Percentiles rank a stretch among this genome's conserved stretches.
These are phyloP conservation scores for Trametes polyzona DNA, from an alignment of 1,284 basidiomycete species.

Conservation along the genomic window DNA sequence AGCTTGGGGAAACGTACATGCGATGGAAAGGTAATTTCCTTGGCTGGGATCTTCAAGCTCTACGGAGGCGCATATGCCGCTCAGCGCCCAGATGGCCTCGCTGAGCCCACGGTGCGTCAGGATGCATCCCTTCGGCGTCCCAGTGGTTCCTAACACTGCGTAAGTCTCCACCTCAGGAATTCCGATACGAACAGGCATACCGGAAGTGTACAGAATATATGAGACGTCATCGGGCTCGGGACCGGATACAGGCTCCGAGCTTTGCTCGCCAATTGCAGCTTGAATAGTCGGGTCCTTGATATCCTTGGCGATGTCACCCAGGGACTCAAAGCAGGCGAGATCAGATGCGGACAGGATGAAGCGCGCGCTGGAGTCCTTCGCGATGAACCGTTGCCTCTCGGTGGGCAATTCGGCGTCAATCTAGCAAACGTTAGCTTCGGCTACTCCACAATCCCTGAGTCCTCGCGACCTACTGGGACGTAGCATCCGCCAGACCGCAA, in stretches of 20 bases:
- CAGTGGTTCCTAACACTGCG: conserved; percentile 49
- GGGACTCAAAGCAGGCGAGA: conserved; percentile 30
- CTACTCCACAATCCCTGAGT: too few relatives aligned
- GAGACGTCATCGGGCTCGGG: conserved; percentile 43
- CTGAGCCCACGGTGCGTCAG: conserved; percentile 49
- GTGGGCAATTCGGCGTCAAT: conserved; percentile 57
- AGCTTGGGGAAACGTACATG: conserved; percentile 38
- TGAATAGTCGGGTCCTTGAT: conserved; percentile 34
- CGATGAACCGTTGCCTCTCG: conserved; percentile 53
- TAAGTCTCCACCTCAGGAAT: neutral
- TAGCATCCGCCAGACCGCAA: conserved; percentile 58
- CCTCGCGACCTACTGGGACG: conserved; percentile 44
- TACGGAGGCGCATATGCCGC: conserved; percentile 43
- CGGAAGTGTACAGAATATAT: conserved; percentile 59
- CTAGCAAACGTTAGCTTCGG: conserved; percentile 33
- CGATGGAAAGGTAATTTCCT: conserved; percentile 48
- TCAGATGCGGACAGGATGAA: conserved; percentile 46
- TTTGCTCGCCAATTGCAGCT: conserved; percentile 34
- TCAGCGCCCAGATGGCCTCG: conserved; percentile 48
- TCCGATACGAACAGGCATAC: conserved; percentile 30
- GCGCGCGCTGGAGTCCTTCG: conserved; percentile 46
- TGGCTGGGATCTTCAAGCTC: conserved; percentile 40
- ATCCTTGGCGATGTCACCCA: conserved; percentile 39
- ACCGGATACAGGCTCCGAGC: conserved; percentile 35
- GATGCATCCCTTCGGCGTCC: conserved; percentile 61